phyloP scores from a whole-genome alignment of 176 grass and related monocot species.

The Bonia amplexicaulis region DNA sequence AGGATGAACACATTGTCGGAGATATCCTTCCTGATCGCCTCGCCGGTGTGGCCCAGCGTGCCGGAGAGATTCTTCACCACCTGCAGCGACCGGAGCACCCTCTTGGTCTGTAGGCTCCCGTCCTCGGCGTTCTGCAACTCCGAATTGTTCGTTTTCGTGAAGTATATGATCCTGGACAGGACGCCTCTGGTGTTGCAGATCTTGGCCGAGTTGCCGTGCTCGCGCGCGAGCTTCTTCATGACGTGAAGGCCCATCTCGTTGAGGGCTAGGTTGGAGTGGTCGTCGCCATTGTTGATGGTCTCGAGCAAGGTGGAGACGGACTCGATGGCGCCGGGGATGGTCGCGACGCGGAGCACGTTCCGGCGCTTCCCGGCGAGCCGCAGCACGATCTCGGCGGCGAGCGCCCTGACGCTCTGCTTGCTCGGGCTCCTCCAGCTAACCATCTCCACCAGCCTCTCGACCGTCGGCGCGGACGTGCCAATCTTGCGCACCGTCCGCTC shows the following conservation, averaged over 20 bases:
- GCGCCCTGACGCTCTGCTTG: neutral
- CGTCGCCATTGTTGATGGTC: too few relatives aligned
- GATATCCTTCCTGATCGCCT: constrained; percentile 5
- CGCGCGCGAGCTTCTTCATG: constrained; percentile 17
- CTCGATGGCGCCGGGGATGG: constrained; percentile 29
- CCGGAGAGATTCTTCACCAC: constrained; percentile 3
- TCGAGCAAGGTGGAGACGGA: constrained; percentile 13
- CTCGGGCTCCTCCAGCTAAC: constrained; percentile 17
- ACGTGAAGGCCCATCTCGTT: constrained; percentile 3
- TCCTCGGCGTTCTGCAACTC: neutral
- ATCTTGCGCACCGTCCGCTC: constrained; percentile 2
- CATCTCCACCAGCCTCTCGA: constrained; percentile 27
- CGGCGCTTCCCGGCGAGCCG: neutral
- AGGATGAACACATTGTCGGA: constrained; percentile 29
- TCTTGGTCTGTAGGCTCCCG: neutral
- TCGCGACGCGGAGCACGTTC: constrained; percentile 8
- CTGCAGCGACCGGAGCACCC: constrained; percentile 12
- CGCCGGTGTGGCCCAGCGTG: constrained; percentile 19
- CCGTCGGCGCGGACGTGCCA: neutral
- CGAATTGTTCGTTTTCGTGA: neutral
- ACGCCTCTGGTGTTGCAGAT: constrained; percentile 5
- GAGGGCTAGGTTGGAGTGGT: neutral
- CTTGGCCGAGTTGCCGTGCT: constrained; percentile 14
- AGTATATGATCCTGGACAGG: constrained; percentile 22
- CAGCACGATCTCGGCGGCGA: neutral